A percentile compares a stretch with the other conserved stretches of the same genome.
Evolutionary conservation across 106 monocot genomes (phyloP).

Genomic region (Agapanthus africanus): DNA sequence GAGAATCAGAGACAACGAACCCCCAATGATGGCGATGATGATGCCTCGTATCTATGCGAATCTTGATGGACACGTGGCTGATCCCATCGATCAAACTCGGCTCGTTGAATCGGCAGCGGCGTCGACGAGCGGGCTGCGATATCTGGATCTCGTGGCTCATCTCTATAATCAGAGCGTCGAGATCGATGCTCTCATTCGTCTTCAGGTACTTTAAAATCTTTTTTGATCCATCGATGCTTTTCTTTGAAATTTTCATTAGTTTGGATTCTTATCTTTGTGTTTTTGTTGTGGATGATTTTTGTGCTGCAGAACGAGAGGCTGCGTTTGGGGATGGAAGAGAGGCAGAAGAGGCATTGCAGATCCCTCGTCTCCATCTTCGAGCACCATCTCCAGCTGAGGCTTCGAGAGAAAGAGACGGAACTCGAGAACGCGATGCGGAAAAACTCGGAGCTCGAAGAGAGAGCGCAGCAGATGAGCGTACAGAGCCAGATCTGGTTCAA

Average conservation of each 20-base stretch:
- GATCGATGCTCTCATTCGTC: conserved; percentile 35
- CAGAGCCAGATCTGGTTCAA: conserved; percentile 69
- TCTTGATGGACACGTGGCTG: no score
- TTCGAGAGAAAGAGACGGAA: conserved; percentile 43
- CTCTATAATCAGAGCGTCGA: conserved; percentile 33
- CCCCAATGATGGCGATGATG: no score
- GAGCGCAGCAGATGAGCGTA: conserved; percentile 24
- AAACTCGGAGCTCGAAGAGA: conserved; percentile 60
- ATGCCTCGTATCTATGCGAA: no score
- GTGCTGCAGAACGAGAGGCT: conserved; percentile 35
- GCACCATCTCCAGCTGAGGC: conserved; percentile 12
- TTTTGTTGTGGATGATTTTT: background rate
- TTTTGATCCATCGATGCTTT: background rate
- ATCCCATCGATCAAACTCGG: background rate
- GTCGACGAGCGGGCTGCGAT: conserved; percentile 32
- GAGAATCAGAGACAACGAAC: no score
- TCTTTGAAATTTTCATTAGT: background rate
- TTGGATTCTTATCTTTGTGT: background rate
- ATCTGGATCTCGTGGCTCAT: conserved; percentile 22
- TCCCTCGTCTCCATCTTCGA: conserved; percentile 19
- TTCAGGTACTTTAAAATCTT: conserved; percentile 29
- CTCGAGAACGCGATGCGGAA: conserved; percentile 23
- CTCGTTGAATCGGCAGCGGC: conserved; percentile 12
- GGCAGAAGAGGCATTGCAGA: conserved; percentile 28
- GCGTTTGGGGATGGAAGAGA: conserved; percentile 24